Percentiles rank a stretch among this genome's conserved stretches.
Evolutionary conservation across 2,329 filamentous ascomycete genomes (phyloP).

Genomic region (Monilinia aucupariae): DNA sequence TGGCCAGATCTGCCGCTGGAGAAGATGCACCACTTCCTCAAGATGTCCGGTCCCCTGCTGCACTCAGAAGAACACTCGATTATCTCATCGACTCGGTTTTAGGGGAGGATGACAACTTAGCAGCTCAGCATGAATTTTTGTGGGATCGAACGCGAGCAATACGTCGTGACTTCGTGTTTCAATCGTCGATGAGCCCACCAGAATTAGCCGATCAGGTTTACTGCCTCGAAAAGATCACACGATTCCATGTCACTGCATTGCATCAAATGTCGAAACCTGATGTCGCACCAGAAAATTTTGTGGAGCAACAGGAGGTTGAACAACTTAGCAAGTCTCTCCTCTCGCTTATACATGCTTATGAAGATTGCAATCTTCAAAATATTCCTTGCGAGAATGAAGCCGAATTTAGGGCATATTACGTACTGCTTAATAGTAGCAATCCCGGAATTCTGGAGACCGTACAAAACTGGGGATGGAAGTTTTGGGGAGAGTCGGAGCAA

Average conservation of each 20-base stretch:
- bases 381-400: conserved; percentile 57
- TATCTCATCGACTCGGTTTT: conserved; percentile 59
- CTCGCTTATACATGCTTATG: conserved; percentile 61
- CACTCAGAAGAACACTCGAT: conserved; percentile 55
- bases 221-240: conserved; percentile 59
- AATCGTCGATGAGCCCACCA: conserved; percentile 50
- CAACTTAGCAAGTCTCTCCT: conserved; percentile 61
- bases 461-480: conserved; percentile 49
- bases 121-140: conserved; percentile 55
- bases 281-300: conserved; percentile 54
- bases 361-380: conserved; percentile 55
- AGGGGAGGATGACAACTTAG: conserved; percentile 48
- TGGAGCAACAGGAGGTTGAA: conserved; percentile 62
- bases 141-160: conserved; percentile 66
- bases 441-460: conserved; percentile 51
- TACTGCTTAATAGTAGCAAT: conserved; percentile 56
- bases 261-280: conserved; percentile 56
- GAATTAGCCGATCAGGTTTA: conserved; percentile 57
- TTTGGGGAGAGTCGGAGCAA: conserved; percentile 52
- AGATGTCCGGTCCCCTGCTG: conserved; percentile 58
- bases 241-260: conserved; percentile 61
- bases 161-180: conserved; percentile 63
- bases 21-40: conserved; percentile 62
- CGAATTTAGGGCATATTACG: conserved; percentile 61
- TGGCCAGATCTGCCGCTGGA: conserved; percentile 62